Evolutionary conservation across 2,329 filamentous ascomycete species (phyloP).

Genomic region (Aureobasidium melanogenum): DNA sequence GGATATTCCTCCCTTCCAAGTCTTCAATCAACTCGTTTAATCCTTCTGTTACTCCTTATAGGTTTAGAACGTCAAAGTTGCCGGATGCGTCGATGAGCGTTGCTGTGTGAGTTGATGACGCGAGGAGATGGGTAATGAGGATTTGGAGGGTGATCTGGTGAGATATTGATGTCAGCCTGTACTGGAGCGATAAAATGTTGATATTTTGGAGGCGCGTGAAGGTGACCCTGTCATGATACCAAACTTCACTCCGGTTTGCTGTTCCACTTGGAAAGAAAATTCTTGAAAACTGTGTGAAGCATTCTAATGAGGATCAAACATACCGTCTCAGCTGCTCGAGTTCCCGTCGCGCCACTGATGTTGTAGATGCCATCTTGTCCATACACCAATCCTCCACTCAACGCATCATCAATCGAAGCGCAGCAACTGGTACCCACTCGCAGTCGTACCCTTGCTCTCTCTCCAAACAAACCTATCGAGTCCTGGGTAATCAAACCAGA

Average conservation of each 20-base stretch:
- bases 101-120: constrained; percentile 20
- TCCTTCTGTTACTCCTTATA: constrained; percentile 39
- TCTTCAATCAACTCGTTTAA: constrained; percentile 35
- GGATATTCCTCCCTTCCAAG: constrained; percentile 17
- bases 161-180: neutral
- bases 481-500: neutral
- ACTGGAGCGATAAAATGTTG: neutral
- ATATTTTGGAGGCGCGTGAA: neutral
- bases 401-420: constrained; percentile 26
- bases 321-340: constrained; percentile 16
- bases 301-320: neutral
- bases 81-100: constrained; percentile 40
- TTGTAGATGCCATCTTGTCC: constrained; percentile 26
- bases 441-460: neutral
- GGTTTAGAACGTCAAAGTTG: constrained; percentile 34
- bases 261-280: neutral
- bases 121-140: constrained; percentile 32
- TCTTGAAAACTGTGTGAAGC: neutral
- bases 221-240: neutral
- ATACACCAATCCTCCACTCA: constrained; percentile 30
- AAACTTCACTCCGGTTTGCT: neutral
- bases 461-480: neutral
- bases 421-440: constrained; percentile 21
- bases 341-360: constrained; percentile 26
- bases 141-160: constrained; percentile 27